Evolutionary conservation across 495 filamentous ascomycete genomes (phyloP).

Genomic region (Annulohypoxylon moriforme): DNA sequence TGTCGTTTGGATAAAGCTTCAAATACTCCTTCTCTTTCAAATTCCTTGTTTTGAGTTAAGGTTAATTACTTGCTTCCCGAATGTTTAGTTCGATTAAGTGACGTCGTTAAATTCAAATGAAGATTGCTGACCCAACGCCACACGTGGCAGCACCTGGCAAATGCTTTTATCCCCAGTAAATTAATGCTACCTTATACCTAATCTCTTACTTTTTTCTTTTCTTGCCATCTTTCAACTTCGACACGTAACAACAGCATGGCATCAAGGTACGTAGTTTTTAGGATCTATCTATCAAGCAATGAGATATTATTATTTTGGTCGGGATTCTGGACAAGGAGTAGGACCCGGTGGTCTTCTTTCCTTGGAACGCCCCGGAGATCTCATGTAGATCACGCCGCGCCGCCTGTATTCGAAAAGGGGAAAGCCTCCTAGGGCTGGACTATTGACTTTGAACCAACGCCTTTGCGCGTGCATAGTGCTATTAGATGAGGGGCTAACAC

Average conservation of each 20-base stretch:
- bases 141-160: constrained; percentile 42
- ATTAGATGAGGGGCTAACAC: background rate
- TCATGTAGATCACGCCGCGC: constrained; percentile 26
- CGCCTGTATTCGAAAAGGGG: constrained; percentile 2
- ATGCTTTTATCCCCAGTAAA: constrained; percentile 34
- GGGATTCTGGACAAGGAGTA: background rate
- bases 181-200: constrained; percentile 27
- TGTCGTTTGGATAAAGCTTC: background rate
- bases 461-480: background rate
- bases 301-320: background rate
- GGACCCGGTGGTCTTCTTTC: constrained; percentile 4
- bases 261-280: constrained; percentile 40
- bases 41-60: background rate
- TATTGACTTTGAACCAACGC: background rate
- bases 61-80: background rate
- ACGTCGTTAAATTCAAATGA: constrained; percentile 1
- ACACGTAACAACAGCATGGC: constrained; percentile 31
- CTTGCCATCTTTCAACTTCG: background rate
- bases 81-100: background rate
- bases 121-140: background rate
- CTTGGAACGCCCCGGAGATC: constrained; percentile 24
- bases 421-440: background rate
- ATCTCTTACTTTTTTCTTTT: background rate
- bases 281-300: background rate
- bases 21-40: background rate